Percentiles rank a stretch among this genome's conserved stretches.
These are phyloP conservation scores for Oleoguttula mirabilis DNA, from an alignment of 495 filamentous ascomycete genomes.

Conservation along the genomic window DNA sequence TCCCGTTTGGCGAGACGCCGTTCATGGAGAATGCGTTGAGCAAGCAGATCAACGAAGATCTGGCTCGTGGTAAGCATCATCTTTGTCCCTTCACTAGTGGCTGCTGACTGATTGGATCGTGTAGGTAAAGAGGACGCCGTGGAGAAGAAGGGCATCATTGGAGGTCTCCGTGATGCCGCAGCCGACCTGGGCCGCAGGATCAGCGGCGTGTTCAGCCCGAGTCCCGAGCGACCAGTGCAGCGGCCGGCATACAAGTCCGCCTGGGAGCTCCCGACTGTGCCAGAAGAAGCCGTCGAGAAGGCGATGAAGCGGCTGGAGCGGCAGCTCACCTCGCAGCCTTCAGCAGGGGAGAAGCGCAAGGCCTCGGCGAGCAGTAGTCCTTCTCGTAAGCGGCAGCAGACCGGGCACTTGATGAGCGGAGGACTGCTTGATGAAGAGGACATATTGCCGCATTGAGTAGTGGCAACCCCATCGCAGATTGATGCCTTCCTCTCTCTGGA, in stretches of 20 bases:
- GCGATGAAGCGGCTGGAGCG: background rate
- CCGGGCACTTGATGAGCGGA: too few species aligned
- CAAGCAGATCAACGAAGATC: constrained; percentile 12
- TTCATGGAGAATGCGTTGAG: constrained; percentile 8
- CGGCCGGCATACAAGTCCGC: background rate
- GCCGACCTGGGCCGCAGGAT: background rate
- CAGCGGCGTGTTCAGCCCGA: background rate
- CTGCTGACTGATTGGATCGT: background rate
- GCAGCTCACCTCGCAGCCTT: background rate
- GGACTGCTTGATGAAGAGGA: too few species aligned
- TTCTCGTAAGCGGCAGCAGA: too few species aligned
- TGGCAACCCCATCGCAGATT: too few species aligned
- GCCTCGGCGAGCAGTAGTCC: too few species aligned
- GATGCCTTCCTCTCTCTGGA: too few species aligned
- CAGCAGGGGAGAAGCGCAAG: background rate
- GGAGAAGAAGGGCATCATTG: background rate
- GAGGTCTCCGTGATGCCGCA: background rate
- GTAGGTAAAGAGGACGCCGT: background rate
- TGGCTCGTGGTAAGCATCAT: constrained; percentile 8
- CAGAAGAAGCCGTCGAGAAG: background rate
- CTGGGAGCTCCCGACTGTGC: background rate
- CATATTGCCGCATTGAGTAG: too few species aligned
- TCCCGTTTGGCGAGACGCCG: constrained; percentile 17
- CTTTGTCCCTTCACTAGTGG: too few species aligned
- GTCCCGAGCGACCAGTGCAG: too few species aligned